Conservation (phyloP, 768 basidiomycete species). For the Leccinum aurantiacum region DNA sequence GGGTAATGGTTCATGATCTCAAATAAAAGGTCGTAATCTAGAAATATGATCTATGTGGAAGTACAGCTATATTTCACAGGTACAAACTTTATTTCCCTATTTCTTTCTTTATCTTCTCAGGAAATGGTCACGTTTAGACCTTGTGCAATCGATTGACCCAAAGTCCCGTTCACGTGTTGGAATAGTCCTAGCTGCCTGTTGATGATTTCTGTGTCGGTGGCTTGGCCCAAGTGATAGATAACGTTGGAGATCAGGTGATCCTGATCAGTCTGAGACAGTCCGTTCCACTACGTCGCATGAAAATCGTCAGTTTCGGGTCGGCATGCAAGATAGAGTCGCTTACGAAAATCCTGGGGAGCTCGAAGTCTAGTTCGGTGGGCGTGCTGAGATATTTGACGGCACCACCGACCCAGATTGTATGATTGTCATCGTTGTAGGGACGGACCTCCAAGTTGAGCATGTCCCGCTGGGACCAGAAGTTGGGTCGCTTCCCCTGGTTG, state of each 20-base stretch:
- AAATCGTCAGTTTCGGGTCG: background rate
- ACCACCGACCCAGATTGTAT: slow-evolving; percentile 42
- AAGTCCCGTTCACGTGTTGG: slow-evolving; percentile 36
- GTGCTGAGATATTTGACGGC: slow-evolving; percentile 38
- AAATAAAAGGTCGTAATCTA: background rate
- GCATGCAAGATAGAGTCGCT: background rate
- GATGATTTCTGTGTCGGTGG: slow-evolving; percentile 28
- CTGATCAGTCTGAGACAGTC: slow-evolving; percentile 36
- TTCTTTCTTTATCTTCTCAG: background rate
- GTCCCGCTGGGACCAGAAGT: slow-evolving; percentile 38
- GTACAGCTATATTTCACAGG: background rate
- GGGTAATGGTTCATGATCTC: background rate
- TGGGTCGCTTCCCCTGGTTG: slow-evolving; percentile 42
- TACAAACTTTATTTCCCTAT: background rate
- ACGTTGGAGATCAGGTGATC: slow-evolving; percentile 39
- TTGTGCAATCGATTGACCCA: slow-evolving; percentile 38
- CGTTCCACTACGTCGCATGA: slow-evolving; percentile 27
- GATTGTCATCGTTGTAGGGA: slow-evolving; percentile 40
- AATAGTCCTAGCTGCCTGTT: slow-evolving; percentile 37
- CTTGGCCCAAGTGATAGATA: slow-evolving; percentile 39
- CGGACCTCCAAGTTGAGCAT: slow-evolving; percentile 33
- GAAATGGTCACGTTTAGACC: slow-evolving; percentile 28
- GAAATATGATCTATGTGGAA: background rate
- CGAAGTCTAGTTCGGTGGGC: slow-evolving; percentile 40
- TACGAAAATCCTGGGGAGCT: slow-evolving; percentile 37